Conservation (phyloP, 441 rosid genomes). For the Pelargonium fulgidum region DNA sequence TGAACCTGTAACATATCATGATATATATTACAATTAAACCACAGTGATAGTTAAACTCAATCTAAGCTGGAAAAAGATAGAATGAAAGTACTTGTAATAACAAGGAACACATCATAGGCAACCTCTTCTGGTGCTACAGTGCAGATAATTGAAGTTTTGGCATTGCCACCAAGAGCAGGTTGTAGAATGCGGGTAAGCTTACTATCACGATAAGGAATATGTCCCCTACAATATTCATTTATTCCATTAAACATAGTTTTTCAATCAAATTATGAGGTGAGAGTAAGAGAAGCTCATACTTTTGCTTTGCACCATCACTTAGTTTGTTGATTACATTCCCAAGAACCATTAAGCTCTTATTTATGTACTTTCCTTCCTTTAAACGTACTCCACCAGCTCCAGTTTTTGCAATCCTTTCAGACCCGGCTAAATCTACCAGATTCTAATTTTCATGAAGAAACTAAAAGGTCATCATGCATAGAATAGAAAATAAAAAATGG, state of each 20-base stretch:
- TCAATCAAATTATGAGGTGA: constrained; percentile 10
- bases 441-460: constrained; percentile 41
- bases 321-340: constrained; percentile 92
- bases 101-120: constrained; percentile 8
- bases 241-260: constrained; percentile 12
- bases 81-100: neutral
- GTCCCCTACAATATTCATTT: constrained; percentile 45
- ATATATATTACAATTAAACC: constrained; percentile 15
- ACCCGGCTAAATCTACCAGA: constrained; percentile 90
- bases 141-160: constrained; percentile 90
- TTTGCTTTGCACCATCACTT: constrained; percentile 65
- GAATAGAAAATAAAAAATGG: neutral
- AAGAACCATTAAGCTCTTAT: constrained; percentile 91
- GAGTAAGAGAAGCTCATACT: constrained; percentile 36
- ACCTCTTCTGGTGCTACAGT: constrained; percentile 96
- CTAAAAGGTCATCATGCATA: constrained; percentile 16
- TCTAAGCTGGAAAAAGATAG: neutral
- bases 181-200: constrained; percentile 94
- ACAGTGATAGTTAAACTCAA: constrained; percentile 9
- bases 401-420: constrained; percentile 81
- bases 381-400: constrained; percentile 85
- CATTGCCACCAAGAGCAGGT: constrained; percentile 95
- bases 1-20: constrained; percentile 45
- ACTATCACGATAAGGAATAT: constrained; percentile 94
- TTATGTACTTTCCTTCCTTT: constrained; percentile 86